These are phyloP conservation scores for Entonaema liquescens DNA, from an alignment of 495 filamentous ascomycete species.

Conservation along the genomic window DNA sequence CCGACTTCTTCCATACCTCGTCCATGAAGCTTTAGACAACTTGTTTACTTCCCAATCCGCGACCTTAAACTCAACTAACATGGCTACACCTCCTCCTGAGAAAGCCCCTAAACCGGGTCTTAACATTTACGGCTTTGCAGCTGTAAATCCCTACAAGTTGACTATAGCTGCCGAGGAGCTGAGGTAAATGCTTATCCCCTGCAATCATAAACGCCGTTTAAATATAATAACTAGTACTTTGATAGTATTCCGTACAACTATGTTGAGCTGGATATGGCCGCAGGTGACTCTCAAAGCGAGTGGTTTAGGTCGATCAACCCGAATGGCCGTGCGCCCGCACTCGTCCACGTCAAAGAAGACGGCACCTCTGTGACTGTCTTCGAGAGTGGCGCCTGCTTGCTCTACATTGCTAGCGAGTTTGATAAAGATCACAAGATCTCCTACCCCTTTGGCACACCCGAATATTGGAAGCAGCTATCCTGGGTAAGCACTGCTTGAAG, in stretches of 20 bases:
- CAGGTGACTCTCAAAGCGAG: neutral
- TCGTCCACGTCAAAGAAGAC: conserved; percentile 36
- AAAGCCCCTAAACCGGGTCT: neutral
- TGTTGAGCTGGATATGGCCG: neutral
- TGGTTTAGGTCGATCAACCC: neutral
- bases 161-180: neutral
- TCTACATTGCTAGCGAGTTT: conserved; percentile 77
- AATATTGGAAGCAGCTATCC: neutral
- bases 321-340: neutral
- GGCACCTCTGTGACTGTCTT: conserved; percentile 70
- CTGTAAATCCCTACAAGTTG: neutral
- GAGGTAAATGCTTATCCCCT: neutral
- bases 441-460: conserved; percentile 63
- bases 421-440: conserved; percentile 78
- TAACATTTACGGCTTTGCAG: neutral
- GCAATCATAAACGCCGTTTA: neutral
- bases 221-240: neutral
- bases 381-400: conserved; percentile 77
- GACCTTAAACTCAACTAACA: neutral
- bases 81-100: neutral
- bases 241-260: neutral
- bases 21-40: too few species aligned
- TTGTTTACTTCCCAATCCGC: neutral
- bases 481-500: neutral
- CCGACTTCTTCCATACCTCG: too few species aligned